phyloP scores from a whole-genome alignment of 495 filamentous ascomycete genomes.

The Evansstolkia leycettana region DNA sequence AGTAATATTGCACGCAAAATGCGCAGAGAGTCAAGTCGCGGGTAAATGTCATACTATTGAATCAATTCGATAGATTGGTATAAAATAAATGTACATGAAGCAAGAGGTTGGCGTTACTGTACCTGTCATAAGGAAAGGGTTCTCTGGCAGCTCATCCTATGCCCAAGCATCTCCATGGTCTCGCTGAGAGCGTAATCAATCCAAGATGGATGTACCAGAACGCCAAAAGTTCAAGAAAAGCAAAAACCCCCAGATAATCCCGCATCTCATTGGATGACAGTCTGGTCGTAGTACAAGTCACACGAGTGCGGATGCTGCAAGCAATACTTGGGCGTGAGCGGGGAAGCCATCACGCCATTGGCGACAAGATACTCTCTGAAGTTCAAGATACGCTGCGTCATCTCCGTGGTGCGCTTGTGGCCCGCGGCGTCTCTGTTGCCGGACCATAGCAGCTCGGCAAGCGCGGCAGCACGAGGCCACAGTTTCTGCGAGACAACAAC shows the following conservation, averaged over 20 bases:
- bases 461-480: conserved; percentile 44
- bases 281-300: conserved; percentile 40
- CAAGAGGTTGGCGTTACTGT: too few relatives aligned
- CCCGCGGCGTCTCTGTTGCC: conserved; percentile 37
- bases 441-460: conserved; percentile 42
- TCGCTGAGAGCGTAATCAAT: too few relatives aligned
- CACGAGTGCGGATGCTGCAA: conserved; percentile 44
- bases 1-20: too few relatives aligned
- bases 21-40: too few relatives aligned
- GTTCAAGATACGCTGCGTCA: conserved; percentile 44
- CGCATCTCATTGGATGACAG: conserved; percentile 15
- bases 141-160: too few relatives aligned
- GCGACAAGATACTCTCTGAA: conserved; percentile 46
- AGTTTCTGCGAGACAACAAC: conserved; percentile 33
- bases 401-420: conserved; percentile 34
- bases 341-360: conserved; percentile 35
- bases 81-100: too few relatives aligned
- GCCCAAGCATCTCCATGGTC: too few relatives aligned
- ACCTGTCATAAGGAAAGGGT: too few relatives aligned
- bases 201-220: too few relatives aligned
- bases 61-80: too few relatives aligned
- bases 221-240: too few relatives aligned
- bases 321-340: conserved; percentile 42
- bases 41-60: too few relatives aligned
- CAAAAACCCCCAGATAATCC: neutral